Conservation (phyloP, 2,329 filamentous ascomycete species). For the Penicillium psychrosexuale region DNA sequence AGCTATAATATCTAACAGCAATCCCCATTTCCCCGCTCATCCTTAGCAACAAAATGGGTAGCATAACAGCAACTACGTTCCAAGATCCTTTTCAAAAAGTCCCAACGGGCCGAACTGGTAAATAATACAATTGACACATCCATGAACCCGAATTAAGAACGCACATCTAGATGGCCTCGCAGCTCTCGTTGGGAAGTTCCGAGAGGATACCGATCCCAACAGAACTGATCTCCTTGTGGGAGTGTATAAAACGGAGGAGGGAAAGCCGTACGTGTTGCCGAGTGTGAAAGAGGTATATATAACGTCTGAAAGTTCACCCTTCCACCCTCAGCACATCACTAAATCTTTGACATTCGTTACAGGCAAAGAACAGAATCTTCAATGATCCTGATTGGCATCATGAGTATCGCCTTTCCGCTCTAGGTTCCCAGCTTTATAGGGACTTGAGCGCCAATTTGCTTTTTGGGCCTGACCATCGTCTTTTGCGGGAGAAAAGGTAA, state of each 20-base stretch:
- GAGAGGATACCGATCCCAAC: slow-evolving; percentile 9
- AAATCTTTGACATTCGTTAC: neutral
- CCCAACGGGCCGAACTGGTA: slow-evolving; percentile 8
- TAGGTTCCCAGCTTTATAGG: slow-evolving; percentile 11
- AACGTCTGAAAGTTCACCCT: neutral
- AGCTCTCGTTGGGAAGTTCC: slow-evolving; percentile 1
- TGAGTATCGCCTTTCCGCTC: slow-evolving; percentile 11
- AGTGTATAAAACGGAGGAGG: slow-evolving; percentile 16
- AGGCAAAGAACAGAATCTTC: slow-evolving; percentile 15
- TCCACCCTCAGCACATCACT: neutral
- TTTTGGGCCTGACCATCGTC: slow-evolving; percentile 13
- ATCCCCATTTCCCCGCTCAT: neutral
- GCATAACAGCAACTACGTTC: slow-evolving; percentile 12
- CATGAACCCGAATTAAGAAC: neutral
- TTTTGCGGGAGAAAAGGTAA: slow-evolving; percentile 14
- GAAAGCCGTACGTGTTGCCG: slow-evolving; percentile 11
- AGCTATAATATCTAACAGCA: neutral
- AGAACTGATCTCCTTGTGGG: slow-evolving; percentile 15
- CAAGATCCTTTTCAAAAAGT: slow-evolving; percentile 12
- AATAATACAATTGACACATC: neutral
- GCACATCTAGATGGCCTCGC: slow-evolving; percentile 4
- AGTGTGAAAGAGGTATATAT: slow-evolving; percentile 12
- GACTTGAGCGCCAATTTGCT: slow-evolving; percentile 9
- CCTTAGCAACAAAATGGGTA: slow-evolving; percentile 8
- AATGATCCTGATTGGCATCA: slow-evolving; percentile 16